Evolutionary conservation across 2,329 filamentous ascomycete species (phyloP), one percentile per base, ranked within the genome.

Genomic region (Torrubiella hemipterigena): DNA sequence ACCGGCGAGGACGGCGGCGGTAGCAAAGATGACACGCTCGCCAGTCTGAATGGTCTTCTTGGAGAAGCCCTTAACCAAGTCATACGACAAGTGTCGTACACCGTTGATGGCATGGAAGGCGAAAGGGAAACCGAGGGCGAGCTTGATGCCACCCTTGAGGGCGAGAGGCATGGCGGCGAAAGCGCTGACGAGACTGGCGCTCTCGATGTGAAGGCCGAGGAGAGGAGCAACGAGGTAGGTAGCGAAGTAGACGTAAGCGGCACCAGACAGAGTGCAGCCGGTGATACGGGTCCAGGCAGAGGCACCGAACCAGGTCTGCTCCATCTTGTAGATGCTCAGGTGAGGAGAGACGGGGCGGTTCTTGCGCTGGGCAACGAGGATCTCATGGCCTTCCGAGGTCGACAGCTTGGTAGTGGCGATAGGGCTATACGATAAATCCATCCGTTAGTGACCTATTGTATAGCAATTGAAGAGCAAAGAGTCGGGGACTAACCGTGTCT

Each of bases 341-440:
- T 95, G 86, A 33, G 87, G 87, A 27, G 84, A 71, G 47, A 94
- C 69, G 52, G 87, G 87, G 31, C 87, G 87, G 50, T 69, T 60
- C 34, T 79, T 69, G 48, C 87, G 87, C 67, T 95, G 87, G 50
- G 74, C 65, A 48, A 72, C 77, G 52, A 95, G 83, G 59, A 93
- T 73, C 43, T 69, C 52, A 42, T 70, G 48, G 41, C 59, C 71
- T 38, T 78, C 64, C 32, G 56, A 45, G 32, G 60, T 55, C 38
- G 69, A 63, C 47, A 80, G 46, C 50, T 69, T 68, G 46, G 73
- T 57, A 34, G 75, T 77, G 24, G 72, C 61, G 47, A 70, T 62
- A 47, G 52, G 48, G 43, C 68, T 69, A 61, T 48, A 44, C 55
- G 58, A 38, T 9, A 4, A 10, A 5, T 10, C 12, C 11, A 14